phyloP scores from a whole-genome alignment of 176 grass and related monocot genomes.

The Oryza meridionalis region DNA sequence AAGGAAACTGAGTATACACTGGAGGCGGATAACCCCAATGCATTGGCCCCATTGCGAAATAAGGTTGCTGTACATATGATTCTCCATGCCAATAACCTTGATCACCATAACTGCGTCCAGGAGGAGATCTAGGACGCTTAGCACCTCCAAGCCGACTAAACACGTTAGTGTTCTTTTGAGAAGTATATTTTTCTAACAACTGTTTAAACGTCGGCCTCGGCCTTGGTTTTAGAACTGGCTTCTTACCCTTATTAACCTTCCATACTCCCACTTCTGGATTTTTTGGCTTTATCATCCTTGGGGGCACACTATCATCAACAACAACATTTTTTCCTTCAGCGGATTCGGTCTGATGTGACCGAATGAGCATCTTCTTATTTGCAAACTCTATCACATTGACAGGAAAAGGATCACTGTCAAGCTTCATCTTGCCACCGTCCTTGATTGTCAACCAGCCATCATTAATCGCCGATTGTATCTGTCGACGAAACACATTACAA shows the following conservation, averaged over 20 bases:
- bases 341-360: too few relatives aligned
- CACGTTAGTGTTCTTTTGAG: background rate
- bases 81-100: background rate
- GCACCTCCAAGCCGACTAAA: background rate
- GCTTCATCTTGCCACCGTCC: too few relatives aligned
- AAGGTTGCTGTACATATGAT: background rate
- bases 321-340: too few relatives aligned
- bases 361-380: too few relatives aligned
- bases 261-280: background rate
- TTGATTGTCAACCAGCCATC: too few relatives aligned
- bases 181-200: background rate
- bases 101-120: background rate
- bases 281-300: background rate
- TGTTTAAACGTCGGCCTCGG: background rate
- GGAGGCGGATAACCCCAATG: background rate
- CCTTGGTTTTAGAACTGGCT: too few relatives aligned
- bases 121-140: background rate
- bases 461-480: too few relatives aligned
- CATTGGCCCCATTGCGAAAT: background rate
- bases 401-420: too few relatives aligned
- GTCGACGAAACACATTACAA: too few relatives aligned
- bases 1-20: background rate
- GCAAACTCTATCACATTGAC: too few relatives aligned
- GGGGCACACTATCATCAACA: background rate
- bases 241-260: background rate